A percentile compares a stretch with the other conserved stretches of the same genome.
phyloP scores from a whole-genome alignment of 1,284 basidiomycete genomes.

The Cystobasidiaceae sp. region DNA sequence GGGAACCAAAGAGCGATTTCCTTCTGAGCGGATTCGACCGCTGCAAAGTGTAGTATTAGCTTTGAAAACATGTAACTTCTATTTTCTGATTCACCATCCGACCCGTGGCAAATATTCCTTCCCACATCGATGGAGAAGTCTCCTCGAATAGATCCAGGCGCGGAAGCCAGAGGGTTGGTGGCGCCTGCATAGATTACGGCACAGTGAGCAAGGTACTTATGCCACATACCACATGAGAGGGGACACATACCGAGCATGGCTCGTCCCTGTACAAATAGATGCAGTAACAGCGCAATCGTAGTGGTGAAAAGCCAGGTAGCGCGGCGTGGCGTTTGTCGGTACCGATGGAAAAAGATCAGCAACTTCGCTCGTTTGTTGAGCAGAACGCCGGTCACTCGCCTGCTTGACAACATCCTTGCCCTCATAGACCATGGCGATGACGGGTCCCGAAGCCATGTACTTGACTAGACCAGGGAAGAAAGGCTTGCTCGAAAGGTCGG shows the following conservation, averaged over 20 bases:
- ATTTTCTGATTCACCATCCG: not conserved
- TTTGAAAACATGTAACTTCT: not conserved
- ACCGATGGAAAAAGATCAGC: not conserved
- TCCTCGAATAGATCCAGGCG: slow-evolving; percentile 77
- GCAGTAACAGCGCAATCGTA: no score
- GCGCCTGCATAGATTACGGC: slow-evolving; percentile 77
- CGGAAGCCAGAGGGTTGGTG: slow-evolving; percentile 90
- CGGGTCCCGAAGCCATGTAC: slow-evolving; percentile 73
- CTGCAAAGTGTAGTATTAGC: not conserved
- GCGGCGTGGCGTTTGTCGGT: no score
- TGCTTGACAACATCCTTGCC: slow-evolving; percentile 87
- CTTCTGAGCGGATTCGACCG: slow-evolving; percentile 76
- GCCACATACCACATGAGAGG: not conserved
- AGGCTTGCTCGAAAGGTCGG: slow-evolving; percentile 78
- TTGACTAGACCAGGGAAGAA: slow-evolving; percentile 92
- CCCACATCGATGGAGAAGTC: slow-evolving; percentile 86
- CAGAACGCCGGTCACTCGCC: slow-evolving; percentile 25
- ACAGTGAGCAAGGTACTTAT: slow-evolving; percentile 53
- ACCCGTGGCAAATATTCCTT: not conserved
- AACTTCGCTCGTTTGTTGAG: not conserved
- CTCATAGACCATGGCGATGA: slow-evolving; percentile 95
- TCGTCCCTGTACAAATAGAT: not conserved
- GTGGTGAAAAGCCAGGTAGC: no score
- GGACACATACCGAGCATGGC: slow-evolving; percentile 22
- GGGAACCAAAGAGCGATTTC: slow-evolving; percentile 76